Conservation (phyloP, 2,329 filamentous ascomycete species). For the Pyrenochaeta sp. region DNA sequence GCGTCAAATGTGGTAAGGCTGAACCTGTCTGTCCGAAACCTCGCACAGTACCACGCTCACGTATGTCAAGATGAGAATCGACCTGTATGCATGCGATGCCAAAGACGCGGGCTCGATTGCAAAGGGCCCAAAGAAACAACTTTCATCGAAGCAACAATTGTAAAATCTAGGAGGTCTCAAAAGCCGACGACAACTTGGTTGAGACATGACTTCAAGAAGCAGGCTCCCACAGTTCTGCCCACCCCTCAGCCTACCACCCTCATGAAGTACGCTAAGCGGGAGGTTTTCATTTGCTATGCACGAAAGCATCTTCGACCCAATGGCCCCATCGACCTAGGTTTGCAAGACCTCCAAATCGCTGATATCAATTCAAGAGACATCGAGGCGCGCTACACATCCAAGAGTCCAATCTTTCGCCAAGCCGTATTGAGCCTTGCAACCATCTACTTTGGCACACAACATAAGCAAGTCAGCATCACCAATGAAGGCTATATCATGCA, state of each 20-base stretch:
- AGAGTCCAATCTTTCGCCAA: constrained; percentile 22
- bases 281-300: constrained; percentile 37
- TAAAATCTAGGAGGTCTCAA: constrained; percentile 32
- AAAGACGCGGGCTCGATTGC: constrained; percentile 32
- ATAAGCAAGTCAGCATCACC: constrained; percentile 23
- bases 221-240: background rate
- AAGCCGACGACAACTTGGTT: constrained; percentile 2
- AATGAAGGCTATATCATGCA: constrained; percentile 30
- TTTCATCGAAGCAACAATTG: constrained; percentile 37
- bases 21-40: background rate
- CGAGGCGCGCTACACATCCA: constrained; percentile 1
- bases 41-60: constrained; percentile 7
- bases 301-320: constrained; percentile 27
- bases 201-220: constrained; percentile 2
- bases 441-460: constrained; percentile 35
- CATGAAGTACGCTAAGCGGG: constrained; percentile 21
- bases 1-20: constrained; percentile 43
- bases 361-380: constrained; percentile 20
- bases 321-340: constrained; percentile 30
- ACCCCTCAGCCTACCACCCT: background rate
- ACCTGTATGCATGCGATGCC: constrained; percentile 36
- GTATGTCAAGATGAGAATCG: constrained; percentile 32
- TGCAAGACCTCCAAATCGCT: constrained; percentile 21
- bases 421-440: constrained; percentile 36
- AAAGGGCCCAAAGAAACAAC: constrained; percentile 31